A percentile compares a stretch with the other conserved stretches of the same genome.
These are phyloP conservation scores for Alternaria brassicicola DNA, from an alignment of 2,329 filamentous ascomycete species.

Conservation along the genomic window DNA sequence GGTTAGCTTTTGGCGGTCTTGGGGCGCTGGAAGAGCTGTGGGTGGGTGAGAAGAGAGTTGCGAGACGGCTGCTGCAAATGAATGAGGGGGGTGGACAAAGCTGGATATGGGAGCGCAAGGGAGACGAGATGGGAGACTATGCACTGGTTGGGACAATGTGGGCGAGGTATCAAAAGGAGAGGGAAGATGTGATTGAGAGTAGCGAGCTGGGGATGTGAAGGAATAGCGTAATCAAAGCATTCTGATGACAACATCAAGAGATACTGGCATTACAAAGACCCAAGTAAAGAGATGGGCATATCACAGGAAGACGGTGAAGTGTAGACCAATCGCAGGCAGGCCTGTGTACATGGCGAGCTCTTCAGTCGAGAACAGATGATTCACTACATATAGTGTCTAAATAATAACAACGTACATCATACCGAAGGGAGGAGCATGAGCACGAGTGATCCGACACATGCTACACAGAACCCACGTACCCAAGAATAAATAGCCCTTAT, in stretches of 20 bases:
- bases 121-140: constrained; percentile 7
- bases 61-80: constrained; percentile 6
- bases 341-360: not conserved
- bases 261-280: not conserved
- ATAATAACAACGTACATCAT: not conserved
- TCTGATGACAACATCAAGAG: not conserved
- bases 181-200: constrained; percentile 15
- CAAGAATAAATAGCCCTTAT: not conserved
- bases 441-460: not conserved
- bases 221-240: not conserved
- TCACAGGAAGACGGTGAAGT: not conserved
- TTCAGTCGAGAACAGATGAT: not conserved
- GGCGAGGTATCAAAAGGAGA: constrained; percentile 17
- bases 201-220: constrained; percentile 14
- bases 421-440: not conserved
- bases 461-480: not conserved
- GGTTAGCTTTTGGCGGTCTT: constrained; percentile 18
- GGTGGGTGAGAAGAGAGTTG: constrained; percentile 25
- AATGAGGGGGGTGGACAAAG: not conserved
- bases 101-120: constrained; percentile 26
- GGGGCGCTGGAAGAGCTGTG: constrained; percentile 16
- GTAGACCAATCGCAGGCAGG: not conserved
- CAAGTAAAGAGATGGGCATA: not conserved
- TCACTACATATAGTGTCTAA: not conserved
- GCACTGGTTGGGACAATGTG: constrained; percentile 6